Evolutionary conservation across 805 yeast genomes (phyloP), one percentile per base, ranked within the genome.

Genomic region (Barnettozyma botsteinii): DNA sequence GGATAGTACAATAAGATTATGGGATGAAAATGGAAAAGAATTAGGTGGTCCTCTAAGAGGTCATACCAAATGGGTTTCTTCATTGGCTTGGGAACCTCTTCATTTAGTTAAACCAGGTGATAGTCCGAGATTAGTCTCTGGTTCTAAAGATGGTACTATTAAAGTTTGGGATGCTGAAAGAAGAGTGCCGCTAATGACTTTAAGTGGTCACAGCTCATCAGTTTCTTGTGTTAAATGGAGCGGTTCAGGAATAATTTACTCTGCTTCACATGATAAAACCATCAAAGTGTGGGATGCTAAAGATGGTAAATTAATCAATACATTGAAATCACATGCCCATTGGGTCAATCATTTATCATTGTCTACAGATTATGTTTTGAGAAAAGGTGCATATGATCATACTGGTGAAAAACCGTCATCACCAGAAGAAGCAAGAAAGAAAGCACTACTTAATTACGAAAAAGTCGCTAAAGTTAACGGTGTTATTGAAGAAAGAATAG

Each of bases 161-260:
- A 81, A 82, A 51, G 73, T 93, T 5, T 93, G 98, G 98, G 95
- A 91, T 54, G 73, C 87, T 2, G 72, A 77, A 12, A 65, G 80
- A 31, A 73, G 95, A 50, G 72, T 70, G 2, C 78, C 88, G 51
- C 53, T 74, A 38, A 69, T 73, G 58, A 81, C 94, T 2, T 65
- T 93, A 71, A 75, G 85, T 40, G 97, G 98, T 0, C 98, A 93
- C 57, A 73, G 87, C 24, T 77, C 84, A 36, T 76, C 95, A 1
- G 97, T 93, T 3, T 81, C 96, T 1, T 87, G 97, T 65, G 94
- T 89, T n/a, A 88, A 81, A 60, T 93, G 98, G 98, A 85, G 96
- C 42, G 98, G 98, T 2, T 67, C 77, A 33, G 86, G 88, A 38
- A 69, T 82, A 15, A 70, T 93, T 26, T 93, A 89, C 61, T 78